Evolutionary conservation across 1,284 basidiomycete species (phyloP).

Genomic region (Moniliella sp.): DNA sequence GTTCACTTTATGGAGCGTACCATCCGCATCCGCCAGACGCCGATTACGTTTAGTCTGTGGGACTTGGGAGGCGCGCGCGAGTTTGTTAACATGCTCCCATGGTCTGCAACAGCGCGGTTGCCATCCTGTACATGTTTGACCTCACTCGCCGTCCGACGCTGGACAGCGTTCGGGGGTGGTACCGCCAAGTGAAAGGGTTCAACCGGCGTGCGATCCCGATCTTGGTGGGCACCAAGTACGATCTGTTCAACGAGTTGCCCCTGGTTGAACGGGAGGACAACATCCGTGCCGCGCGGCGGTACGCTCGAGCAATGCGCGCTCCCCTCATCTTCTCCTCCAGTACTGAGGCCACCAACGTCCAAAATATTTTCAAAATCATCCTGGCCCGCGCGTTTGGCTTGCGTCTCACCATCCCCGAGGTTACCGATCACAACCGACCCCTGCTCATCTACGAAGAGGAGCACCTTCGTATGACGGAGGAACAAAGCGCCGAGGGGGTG

Average conservation of each 20-base stretch:
- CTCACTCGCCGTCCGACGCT: conserved; percentile 82
- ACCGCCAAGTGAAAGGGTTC: conserved; percentile 87
- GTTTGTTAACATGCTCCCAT: conserved; percentile 93
- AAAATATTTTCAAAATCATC: conserved; percentile 43
- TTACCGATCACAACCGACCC: conserved; percentile 16
- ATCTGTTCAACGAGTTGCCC: conserved; percentile 81
- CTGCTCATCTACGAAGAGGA: conserved; percentile 36
- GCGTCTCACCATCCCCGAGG: conserved; percentile 24
- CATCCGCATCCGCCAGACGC: conserved; percentile 83
- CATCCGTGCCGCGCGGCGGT: conserved; percentile 73
- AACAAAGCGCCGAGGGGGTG: no score
- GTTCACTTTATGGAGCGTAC: conserved; percentile 99
- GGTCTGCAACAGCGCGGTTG: conserved; percentile 88
- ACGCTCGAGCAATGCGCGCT: conserved; percentile 92
- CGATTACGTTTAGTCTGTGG: conserved; percentile 97
- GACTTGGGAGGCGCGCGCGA: conserved; percentile 90
- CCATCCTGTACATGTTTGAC: conserved; percentile 98
- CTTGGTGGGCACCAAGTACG: conserved; percentile 85
- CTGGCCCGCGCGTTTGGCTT: conserved; percentile 12
- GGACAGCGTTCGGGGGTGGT: conserved; percentile 97
- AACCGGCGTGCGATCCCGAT: conserved; percentile 44
- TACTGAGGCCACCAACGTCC: conserved; percentile 84
- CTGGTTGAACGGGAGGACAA: conserved; percentile 95
- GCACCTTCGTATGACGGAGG: no score
- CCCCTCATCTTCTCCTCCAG: conserved; percentile 95